These are phyloP conservation scores for Paramecium sonneborni DNA, from an alignment of 73 alveolate genomes.

Conservation along the genomic window DNA sequence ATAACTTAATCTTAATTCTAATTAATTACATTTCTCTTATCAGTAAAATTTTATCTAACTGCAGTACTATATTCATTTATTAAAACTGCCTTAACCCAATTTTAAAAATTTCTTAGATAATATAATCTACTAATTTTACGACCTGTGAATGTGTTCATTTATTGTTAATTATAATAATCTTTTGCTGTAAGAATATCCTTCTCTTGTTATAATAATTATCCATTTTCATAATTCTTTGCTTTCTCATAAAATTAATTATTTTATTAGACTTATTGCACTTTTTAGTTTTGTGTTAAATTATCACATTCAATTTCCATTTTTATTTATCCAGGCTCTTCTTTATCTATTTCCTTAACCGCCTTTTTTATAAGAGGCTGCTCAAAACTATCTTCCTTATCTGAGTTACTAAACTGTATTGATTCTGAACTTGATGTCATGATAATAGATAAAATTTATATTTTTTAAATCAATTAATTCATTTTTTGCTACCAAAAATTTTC, in stretches of 20 bases:
- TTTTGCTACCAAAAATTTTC: no score
- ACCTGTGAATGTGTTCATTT: neutral
- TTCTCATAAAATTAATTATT: no score
- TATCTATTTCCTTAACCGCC: neutral
- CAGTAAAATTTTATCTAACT: neutral
- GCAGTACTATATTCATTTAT: neutral
- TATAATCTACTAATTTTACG: neutral
- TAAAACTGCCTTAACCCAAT: slow-evolving; percentile 45
- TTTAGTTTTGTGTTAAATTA: neutral
- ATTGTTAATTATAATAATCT: neutral
- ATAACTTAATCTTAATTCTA: neutral
- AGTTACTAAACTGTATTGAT: neutral
- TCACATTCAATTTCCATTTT: neutral
- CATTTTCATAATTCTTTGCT: no score
- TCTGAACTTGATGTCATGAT: neutral
- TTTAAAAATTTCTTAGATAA: slow-evolving; percentile 32
- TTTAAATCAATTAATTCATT: no score
- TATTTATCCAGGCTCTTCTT: neutral
- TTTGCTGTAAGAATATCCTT: neutral
- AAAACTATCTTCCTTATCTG: neutral
- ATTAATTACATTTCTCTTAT: neutral
- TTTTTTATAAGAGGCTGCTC: neutral
- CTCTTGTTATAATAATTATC: neutral
- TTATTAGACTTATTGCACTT: no score
- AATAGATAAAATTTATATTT: no score